phyloP scores from a whole-genome alignment of 257 asterid genomes.

The Nemophila menziesii region DNA sequence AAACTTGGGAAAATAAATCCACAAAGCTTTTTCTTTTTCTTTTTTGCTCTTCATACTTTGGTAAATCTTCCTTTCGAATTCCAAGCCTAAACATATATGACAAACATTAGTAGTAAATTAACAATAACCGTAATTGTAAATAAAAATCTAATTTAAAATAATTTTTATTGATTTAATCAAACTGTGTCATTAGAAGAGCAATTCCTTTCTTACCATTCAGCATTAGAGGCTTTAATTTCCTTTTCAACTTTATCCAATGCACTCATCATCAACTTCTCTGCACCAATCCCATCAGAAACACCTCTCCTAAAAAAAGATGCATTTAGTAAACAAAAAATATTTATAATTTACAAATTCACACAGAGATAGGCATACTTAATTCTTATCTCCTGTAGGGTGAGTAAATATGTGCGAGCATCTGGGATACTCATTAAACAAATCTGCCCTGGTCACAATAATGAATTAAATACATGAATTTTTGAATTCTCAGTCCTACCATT shows the following conservation, averaged over 20 bases:
- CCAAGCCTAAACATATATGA: slow-evolving; percentile 80
- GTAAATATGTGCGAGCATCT: slow-evolving; percentile 80
- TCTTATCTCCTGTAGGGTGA: slow-evolving; percentile 70
- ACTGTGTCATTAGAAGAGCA: slow-evolving; percentile 62
- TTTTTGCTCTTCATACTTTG: slow-evolving; percentile 79
- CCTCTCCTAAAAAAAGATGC: slow-evolving; percentile 58
- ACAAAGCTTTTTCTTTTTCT: too few species aligned
- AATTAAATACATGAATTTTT: too few species aligned
- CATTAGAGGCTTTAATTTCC: slow-evolving; percentile 75
- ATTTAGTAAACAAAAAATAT: too few species aligned
- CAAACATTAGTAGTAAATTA: too few species aligned
- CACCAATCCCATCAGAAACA: slow-evolving; percentile 62
- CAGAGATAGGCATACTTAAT: slow-evolving; percentile 89
- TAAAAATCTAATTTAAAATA: slow-evolving; percentile 24
- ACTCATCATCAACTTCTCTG: slow-evolving; percentile 74
- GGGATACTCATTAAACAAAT: slow-evolving; percentile 72
- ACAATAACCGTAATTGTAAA: neutral
- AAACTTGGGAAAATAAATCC: too few species aligned
- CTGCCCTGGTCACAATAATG: too few species aligned
- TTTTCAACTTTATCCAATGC: slow-evolving; percentile 85
- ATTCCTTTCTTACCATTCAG: slow-evolving; percentile 86
- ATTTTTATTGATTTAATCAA: slow-evolving; percentile 88
- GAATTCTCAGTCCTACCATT: too few species aligned
- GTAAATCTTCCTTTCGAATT: slow-evolving; percentile 56
- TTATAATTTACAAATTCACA: too few species aligned